Evolutionary conservation across 2,329 filamentous ascomycete genomes (phyloP).

Genomic region (Calcarisporium arbuscula): DNA sequence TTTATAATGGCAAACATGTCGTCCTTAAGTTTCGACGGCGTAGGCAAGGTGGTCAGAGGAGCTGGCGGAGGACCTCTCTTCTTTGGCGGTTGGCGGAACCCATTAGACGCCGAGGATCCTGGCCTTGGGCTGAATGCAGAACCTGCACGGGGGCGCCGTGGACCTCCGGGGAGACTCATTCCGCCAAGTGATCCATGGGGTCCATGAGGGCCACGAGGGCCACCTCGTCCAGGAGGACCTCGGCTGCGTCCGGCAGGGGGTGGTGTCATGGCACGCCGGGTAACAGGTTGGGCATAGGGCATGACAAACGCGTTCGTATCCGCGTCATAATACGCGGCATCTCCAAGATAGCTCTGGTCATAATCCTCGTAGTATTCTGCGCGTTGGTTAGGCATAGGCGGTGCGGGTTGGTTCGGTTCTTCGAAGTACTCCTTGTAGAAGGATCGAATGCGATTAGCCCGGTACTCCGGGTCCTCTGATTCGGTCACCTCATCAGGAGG

Average conservation of each 20-base stretch:
- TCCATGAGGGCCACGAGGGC: slow-evolving; percentile 26
- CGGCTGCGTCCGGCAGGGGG: slow-evolving; percentile 58
- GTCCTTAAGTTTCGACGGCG: slow-evolving; percentile 76
- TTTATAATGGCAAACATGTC: slow-evolving; percentile 65
- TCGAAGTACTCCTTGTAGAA: slow-evolving; percentile 99
- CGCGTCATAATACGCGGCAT: slow-evolving; percentile 61
- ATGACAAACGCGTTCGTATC: slow-evolving; percentile 66
- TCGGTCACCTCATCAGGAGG: slow-evolving; percentile 75
- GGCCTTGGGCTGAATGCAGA: slow-evolving; percentile 34
- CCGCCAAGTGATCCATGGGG: slow-evolving; percentile 44
- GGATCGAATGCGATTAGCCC: slow-evolving; percentile 92
- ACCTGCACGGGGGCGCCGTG: slow-evolving; percentile 50
- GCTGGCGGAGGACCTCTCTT: slow-evolving; percentile 61
- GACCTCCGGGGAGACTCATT: slow-evolving; percentile 38
- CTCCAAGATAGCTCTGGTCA: slow-evolving; percentile 62
- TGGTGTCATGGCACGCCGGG: slow-evolving; percentile 90
- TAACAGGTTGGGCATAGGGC: slow-evolving; percentile 79
- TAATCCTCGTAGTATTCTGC: slow-evolving; percentile 68
- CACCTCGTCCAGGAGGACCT: slow-evolving; percentile 22
- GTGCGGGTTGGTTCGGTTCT: slow-evolving; percentile 55
- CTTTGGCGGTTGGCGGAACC: slow-evolving; percentile 40
- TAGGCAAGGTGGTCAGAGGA: slow-evolving; percentile 70
- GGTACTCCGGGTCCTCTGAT: slow-evolving; percentile 84
- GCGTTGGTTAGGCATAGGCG: slow-evolving; percentile 30
- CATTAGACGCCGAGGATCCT: slow-evolving; percentile 57